Base-by-base conservation (phyloP, 2,329 filamentous ascomycete species). In the Colletotrichum acutatum region DNA sequence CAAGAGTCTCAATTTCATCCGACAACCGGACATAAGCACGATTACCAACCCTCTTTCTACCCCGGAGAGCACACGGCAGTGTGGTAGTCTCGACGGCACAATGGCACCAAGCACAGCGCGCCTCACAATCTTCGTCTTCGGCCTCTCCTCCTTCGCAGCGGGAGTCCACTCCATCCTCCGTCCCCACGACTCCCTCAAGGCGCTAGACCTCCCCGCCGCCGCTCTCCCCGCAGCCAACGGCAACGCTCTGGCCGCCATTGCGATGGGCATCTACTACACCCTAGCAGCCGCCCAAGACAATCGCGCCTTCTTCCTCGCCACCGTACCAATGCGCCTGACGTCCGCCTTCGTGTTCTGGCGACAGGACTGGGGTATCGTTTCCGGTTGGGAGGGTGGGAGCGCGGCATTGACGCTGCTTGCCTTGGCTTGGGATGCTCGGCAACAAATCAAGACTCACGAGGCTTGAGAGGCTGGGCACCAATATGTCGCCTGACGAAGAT, bases 201-300 rank as follows among this genome's bases (percentile, higher is more conserved):
- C 14, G 11, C 34, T 52, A n/a, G 14, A 12, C 56, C 57, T 62
- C 2, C 56, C 56, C 16, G 72, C 75, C n/a, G 49, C 75, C 3
- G 66, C 72, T 59, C 74, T 73, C 2, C 24, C 71, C 68, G 22
- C 76, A 30, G 64, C 72, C 3, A 69, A 64, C 22, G 75, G 61
- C 54, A 77, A 71, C 59, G 77, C 66, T 74, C 76, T 81, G 5
- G 80, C 79, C 12, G 78, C 78, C 46, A 74, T 80, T 22, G 79
- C 78, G 19, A 81, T 81, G 78, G 78, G 79, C 9, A 72, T 81
- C 30, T 81, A 81, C 68, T 82, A 82, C 68, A 73, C 74, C 6
- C 74, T 82, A 9, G 79, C 78, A 22, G 79, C 77, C 11, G 80
- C 78, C 54, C 80, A 81, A 68, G 77, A 81, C 63, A 81, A 82